A percentile compares a stretch with the other conserved stretches of the same genome.
These are phyloP conservation scores for Fraxinus quadrangulata DNA, from an alignment of 257 asterid species.

Conservation along the genomic window DNA sequence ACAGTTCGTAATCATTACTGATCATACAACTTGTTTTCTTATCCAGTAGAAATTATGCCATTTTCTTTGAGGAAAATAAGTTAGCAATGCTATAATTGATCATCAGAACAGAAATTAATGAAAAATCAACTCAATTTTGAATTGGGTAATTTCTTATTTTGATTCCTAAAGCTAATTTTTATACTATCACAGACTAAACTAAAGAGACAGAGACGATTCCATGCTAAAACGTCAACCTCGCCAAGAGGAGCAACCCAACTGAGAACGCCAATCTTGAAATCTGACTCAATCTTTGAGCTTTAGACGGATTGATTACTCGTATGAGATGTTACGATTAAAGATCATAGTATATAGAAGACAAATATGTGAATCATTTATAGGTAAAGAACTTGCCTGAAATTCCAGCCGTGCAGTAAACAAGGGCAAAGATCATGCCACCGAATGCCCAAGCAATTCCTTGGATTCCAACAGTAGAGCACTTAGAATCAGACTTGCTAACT, in stretches of 20 bases:
- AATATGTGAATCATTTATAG: not conserved
- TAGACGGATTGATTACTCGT: too few species aligned
- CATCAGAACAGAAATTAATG: not conserved
- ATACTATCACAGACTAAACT: not conserved
- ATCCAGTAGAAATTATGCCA: not conserved
- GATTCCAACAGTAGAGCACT: conserved; percentile 59
- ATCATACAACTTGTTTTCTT: not conserved
- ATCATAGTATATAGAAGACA: not conserved
- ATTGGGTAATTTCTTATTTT: not conserved
- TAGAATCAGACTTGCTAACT: conserved; percentile 37
- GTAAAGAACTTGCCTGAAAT: conserved; percentile 46
- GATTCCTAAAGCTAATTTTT: not conserved
- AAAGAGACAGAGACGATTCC: not conserved
- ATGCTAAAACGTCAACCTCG: too few species aligned
- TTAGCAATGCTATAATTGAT: not conserved
- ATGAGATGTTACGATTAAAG: not conserved
- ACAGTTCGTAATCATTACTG: not conserved
- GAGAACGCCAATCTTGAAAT: too few species aligned
- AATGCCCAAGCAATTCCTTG: conserved; percentile 80
- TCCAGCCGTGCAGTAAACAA: conserved; percentile 72
- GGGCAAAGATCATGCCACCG: conserved; percentile 74
- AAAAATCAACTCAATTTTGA: not conserved
- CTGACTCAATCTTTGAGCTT: too few species aligned
- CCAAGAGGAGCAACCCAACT: not conserved
- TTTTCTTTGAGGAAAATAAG: not conserved